Evolutionary conservation across 2,329 filamentous ascomycete species (phyloP).

Genomic region (Calonectria henricotiae): DNA sequence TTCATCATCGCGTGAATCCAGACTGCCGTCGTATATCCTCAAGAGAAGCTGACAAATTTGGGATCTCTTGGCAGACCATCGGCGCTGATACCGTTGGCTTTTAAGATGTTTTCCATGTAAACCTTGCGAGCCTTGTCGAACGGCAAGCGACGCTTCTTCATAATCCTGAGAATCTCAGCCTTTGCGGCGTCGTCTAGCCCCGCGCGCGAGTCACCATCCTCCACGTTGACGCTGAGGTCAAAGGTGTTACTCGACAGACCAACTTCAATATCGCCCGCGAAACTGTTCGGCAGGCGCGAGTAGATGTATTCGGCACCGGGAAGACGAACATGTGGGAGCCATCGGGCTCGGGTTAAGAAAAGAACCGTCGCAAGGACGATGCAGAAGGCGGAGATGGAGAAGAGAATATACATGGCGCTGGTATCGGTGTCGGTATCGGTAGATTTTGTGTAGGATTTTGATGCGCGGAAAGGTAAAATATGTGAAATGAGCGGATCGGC

Average conservation of each 20-base stretch:
- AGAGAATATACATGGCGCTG: conserved; percentile 84
- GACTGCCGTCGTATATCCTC: conserved; percentile 25
- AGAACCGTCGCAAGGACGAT: conserved; percentile 82
- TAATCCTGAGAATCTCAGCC: conserved; percentile 87
- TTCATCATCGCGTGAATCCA: not conserved
- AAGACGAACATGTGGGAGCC: conserved; percentile 79
- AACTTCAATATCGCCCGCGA: conserved; percentile 88
- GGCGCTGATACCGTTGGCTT: conserved; percentile 87
- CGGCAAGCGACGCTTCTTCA: conserved; percentile 85
- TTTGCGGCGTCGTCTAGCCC: conserved; percentile 89
- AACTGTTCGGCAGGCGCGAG: conserved; percentile 82
- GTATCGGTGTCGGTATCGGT: conserved; percentile 6
- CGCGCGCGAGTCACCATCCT: conserved; percentile 82
- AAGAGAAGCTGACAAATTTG: conserved; percentile 92
- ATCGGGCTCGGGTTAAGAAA: conserved; percentile 85
- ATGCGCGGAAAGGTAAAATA: not conserved
- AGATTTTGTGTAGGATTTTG: conserved; percentile 23
- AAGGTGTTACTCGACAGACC: conserved; percentile 89
- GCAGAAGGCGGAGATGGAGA: conserved; percentile 80
- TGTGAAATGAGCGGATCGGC: not conserved
- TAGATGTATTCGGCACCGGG: conserved; percentile 78
- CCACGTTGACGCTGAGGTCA: conserved; percentile 86
- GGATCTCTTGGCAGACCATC: conserved; percentile 92
- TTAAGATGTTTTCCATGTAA: conserved; percentile 89
- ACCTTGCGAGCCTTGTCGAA: conserved; percentile 94